Conservation (phyloP, 2,329 filamentous ascomycete species). For the Parafenestella ontariensis region DNA sequence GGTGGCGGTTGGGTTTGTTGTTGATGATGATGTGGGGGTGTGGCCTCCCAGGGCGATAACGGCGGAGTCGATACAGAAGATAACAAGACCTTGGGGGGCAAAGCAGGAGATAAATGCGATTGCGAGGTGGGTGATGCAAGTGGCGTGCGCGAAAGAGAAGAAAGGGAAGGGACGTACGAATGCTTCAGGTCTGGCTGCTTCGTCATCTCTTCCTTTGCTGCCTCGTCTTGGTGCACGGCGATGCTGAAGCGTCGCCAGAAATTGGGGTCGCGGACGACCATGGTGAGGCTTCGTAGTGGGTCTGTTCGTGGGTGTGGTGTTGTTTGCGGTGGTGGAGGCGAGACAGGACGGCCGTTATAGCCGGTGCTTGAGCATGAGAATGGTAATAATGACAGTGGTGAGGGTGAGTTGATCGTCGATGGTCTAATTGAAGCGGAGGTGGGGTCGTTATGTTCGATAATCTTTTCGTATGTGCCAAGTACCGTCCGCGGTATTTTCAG, state of each 20-base stretch:
- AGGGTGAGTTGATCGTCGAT: not conserved
- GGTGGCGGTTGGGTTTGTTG: not conserved
- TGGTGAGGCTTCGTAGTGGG: constrained; percentile 26
- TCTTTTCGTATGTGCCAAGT: not conserved
- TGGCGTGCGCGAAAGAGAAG: constrained; percentile 20
- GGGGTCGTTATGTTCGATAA: not conserved
- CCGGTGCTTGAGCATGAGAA: not conserved
- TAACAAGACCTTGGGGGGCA: constrained; percentile 10
- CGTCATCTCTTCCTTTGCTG: constrained; percentile 37
- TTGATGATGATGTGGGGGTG: not conserved
- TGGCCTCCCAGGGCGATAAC: too few relatives aligned
- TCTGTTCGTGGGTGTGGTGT: not conserved
- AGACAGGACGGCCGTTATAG: not conserved
- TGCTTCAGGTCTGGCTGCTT: constrained; percentile 40
- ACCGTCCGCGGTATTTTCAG: not conserved
- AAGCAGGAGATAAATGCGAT: constrained; percentile 17
- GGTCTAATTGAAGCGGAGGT: not conserved
- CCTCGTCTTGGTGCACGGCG: constrained; percentile 64
- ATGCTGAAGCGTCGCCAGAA: constrained; percentile 68
- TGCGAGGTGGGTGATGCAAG: constrained; percentile 28
- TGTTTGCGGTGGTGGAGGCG: not conserved
- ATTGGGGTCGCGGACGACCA: constrained; percentile 62
- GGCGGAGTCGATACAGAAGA: constrained; percentile 7
- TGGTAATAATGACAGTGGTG: not conserved
- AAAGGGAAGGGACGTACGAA: constrained; percentile 46